A percentile compares a stretch with the other conserved stretches of the same genome.
These are phyloP conservation scores for Chaetomiaceae sp. DNA, from an alignment of 2,329 filamentous ascomycete genomes.

Conservation along the genomic window DNA sequence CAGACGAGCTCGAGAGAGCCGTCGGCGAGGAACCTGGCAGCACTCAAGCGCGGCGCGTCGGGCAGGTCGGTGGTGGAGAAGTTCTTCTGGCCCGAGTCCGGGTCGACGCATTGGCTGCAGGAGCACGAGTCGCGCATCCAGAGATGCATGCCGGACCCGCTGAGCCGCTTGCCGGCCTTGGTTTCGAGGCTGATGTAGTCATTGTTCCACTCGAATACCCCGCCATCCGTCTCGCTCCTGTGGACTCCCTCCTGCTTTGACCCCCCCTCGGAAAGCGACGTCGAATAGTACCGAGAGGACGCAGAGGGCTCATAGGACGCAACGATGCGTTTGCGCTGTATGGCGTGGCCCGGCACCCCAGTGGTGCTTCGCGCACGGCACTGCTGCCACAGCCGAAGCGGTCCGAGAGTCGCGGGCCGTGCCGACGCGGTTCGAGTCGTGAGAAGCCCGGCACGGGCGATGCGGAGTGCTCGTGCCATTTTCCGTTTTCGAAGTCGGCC, in stretches of 20 bases:
- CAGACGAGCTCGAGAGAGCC: conserved; percentile 56
- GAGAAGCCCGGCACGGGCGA: background rate
- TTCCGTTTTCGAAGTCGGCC: too few relatives aligned
- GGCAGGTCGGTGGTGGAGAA: conserved; percentile 42
- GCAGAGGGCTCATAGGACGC: too few relatives aligned
- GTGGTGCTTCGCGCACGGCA: background rate
- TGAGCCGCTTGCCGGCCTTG: background rate
- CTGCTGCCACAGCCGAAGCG: too few relatives aligned
- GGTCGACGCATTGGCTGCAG: conserved; percentile 50
- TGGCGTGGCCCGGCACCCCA: too few relatives aligned
- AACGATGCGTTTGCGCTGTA: too few relatives aligned
- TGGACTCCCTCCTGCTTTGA: too few relatives aligned
- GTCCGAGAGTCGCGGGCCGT: too few relatives aligned
- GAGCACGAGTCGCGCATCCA: conserved; percentile 51
- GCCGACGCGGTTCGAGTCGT: too few relatives aligned
- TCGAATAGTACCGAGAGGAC: too few relatives aligned
- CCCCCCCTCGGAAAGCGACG: too few relatives aligned
- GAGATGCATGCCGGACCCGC: conserved; percentile 1
- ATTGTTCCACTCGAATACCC: background rate
- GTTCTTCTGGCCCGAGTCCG: conserved; percentile 56
- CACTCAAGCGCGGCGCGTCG: conserved; percentile 30
- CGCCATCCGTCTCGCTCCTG: too few relatives aligned
- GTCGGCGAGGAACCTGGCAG: conserved; percentile 32
- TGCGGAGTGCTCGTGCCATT: conserved; percentile 1
- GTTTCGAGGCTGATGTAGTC: too few relatives aligned